These are phyloP conservation scores for Plenodomus biglobosus DNA, from an alignment of 2,329 filamentous ascomycete species.

Conservation along the genomic window DNA sequence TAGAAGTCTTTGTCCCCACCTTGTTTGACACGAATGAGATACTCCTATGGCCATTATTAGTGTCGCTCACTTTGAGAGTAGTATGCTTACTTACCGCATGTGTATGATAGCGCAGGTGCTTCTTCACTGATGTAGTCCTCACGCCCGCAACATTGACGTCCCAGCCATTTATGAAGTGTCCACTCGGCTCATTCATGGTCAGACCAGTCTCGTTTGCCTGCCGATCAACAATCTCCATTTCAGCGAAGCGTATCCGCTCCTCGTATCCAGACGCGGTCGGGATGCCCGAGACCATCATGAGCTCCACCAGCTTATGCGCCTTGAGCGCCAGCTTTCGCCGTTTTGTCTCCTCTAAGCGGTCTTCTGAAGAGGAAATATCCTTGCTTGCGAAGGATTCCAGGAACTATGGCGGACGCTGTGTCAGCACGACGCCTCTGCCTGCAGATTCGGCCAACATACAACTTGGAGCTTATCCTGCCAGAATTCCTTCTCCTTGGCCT, in stretches of 20 bases:
- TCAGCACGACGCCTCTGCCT: conserved; percentile 17
- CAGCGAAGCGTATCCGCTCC: conserved; percentile 92
- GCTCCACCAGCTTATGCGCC: conserved; percentile 90
- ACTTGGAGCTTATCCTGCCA: conserved; percentile 98
- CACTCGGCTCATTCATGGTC: conserved; percentile 83
- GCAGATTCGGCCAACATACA: conserved; percentile 56
- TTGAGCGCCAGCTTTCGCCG: conserved; percentile 88
- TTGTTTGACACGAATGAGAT: conserved; percentile 81
- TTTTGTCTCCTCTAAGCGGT: conserved; percentile 94
- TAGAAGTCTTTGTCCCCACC: conserved; percentile 75
- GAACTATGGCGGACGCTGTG: conserved; percentile 60
- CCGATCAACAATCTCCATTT: conserved; percentile 94
- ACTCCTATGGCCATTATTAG: conserved; percentile 63
- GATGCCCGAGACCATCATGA: conserved; percentile 99
- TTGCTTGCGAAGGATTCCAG: conserved; percentile 96
- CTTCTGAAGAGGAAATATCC: conserved; percentile 94
- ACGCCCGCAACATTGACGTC: conserved; percentile 95
- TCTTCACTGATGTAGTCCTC: conserved; percentile 75
- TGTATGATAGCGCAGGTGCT: conserved; percentile 85
- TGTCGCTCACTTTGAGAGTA: not conserved
- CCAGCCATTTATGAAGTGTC: conserved; percentile 92
- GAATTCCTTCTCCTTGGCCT: conserved; percentile 97
- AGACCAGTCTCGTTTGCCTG: conserved; percentile 90
- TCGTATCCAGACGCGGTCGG: conserved; percentile 96
- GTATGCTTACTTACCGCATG: conserved; percentile 68